phyloP scores from a whole-genome alignment of 768 basidiomycete species.

The Podaxis pistillaris region DNA sequence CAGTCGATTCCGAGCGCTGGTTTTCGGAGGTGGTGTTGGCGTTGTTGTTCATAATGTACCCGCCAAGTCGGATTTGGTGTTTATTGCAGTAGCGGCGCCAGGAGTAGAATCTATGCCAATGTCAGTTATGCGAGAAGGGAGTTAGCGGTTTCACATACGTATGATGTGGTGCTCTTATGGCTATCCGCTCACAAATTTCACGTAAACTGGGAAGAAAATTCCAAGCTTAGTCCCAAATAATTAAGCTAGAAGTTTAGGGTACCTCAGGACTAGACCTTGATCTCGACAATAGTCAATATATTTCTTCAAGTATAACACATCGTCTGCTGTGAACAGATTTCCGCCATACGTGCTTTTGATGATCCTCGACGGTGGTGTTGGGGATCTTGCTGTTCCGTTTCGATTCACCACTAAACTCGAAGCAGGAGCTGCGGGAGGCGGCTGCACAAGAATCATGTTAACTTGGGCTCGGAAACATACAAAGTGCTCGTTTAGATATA shows the following conservation, averaged over 20 bases:
- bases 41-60: conserved; percentile 73
- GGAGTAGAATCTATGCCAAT: conserved; percentile 69
- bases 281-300: conserved; percentile 92
- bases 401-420: conserved; percentile 66
- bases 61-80: conserved; percentile 86
- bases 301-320: conserved; percentile 78
- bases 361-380: conserved; percentile 78
- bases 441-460: conserved; percentile 30
- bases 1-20: conserved; percentile 40
- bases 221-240: not conserved
- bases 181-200: conserved; percentile 86
- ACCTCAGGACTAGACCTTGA: conserved; percentile 82
- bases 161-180: conserved; percentile 88
- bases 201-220: conserved; percentile 44
- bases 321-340: conserved; percentile 83
- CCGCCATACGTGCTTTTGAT: conserved; percentile 91
- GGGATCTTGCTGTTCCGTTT: conserved; percentile 72
- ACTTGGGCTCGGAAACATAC: conserved; percentile 3
- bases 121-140: conserved; percentile 1
- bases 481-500: conserved; percentile 20
- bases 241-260: conserved; percentile 6
- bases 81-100: conserved; percentile 93
- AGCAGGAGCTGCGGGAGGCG: conserved; percentile 64
- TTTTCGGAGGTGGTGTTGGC: not conserved
- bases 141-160: conserved; percentile 50